Conservation (phyloP, 164 flowering plant species). For the Berberis vulgaris region DNA sequence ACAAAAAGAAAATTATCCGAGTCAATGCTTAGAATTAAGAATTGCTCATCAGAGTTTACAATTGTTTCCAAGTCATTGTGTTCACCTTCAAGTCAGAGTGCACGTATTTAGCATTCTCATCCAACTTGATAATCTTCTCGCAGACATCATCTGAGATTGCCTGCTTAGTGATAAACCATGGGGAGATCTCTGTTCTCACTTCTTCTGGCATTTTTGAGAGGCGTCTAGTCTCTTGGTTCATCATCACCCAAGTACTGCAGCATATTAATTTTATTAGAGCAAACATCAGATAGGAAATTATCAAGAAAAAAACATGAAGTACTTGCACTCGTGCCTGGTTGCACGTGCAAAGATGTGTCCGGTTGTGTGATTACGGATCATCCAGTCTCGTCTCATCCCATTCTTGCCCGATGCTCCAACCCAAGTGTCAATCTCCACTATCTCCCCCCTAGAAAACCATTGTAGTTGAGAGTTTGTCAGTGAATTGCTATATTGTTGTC, state of each 20-base stretch:
- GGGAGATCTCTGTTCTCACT: constrained; percentile 58
- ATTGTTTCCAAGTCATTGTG: background rate
- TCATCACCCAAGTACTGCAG: constrained; percentile 82
- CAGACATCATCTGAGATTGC: constrained; percentile 42
- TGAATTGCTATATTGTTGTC: too few species aligned
- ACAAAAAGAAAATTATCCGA: constrained; percentile 3
- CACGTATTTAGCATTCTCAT: constrained; percentile 35
- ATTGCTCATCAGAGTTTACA: background rate
- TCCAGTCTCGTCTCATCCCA: constrained; percentile 58
- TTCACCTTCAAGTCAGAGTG: constrained; percentile 51
- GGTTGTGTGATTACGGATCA: constrained; percentile 33
- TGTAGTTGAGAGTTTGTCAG: background rate
- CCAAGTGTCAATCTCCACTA: constrained; percentile 55
- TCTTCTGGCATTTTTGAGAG: constrained; percentile 78
- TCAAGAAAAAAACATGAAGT: background rate
- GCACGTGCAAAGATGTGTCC: constrained; percentile 42
- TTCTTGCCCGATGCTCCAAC: constrained; percentile 55
- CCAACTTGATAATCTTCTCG: constrained; percentile 49
- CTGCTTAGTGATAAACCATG: constrained; percentile 53
- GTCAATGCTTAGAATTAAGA: background rate
- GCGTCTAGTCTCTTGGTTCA: constrained; percentile 65
- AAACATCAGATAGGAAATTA: background rate
- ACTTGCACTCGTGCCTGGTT: constrained; percentile 27
- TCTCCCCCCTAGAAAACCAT: constrained; percentile 42
- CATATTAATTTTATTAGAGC: constrained; percentile 7